Evolutionary conservation across 768 basidiomycete species (phyloP).

Genomic region (Boletellus sp.): DNA sequence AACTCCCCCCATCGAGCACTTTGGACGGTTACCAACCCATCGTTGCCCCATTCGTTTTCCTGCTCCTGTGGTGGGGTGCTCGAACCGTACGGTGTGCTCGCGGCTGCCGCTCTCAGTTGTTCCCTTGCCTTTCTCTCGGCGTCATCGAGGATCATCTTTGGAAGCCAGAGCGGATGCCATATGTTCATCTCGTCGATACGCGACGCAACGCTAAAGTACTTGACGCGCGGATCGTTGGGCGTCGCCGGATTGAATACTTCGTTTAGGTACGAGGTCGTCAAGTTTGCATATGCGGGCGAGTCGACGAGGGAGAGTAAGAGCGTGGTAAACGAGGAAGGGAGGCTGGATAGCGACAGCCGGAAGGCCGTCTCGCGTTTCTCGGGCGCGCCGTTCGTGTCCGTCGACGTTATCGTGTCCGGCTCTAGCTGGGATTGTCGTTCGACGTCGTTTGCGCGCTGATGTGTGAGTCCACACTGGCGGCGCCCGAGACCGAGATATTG

Average conservation of each 20-base stretch:
- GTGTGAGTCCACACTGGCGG: constrained; percentile 29
- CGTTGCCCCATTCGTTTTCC: constrained; percentile 74
- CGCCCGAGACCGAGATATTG: constrained; percentile 92
- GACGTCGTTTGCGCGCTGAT: neutral
- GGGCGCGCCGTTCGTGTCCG: neutral
- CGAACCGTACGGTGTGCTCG: constrained; percentile 3
- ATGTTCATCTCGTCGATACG: constrained; percentile 62
- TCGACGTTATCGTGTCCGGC: neutral
- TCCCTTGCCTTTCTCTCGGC: constrained; percentile 61
- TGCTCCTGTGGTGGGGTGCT: constrained; percentile 44
- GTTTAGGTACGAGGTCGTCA: constrained; percentile 81
- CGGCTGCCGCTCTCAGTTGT: constrained; percentile 32
- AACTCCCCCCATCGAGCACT: constrained; percentile 97
- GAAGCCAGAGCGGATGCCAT: constrained; percentile 96
- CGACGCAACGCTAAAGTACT: constrained; percentile 90
- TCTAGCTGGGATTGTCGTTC: neutral
- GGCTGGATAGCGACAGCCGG: constrained; percentile 53
- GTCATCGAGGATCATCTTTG: constrained; percentile 90
- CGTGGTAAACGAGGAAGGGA: constrained; percentile 82
- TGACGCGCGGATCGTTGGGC: constrained; percentile 75
- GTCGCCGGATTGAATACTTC: constrained; percentile 78
- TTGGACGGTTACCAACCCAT: constrained; percentile 88
- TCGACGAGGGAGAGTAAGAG: constrained; percentile 86
- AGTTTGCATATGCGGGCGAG: constrained; percentile 93
- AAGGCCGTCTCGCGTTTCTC: constrained; percentile 33